A percentile compares a stretch with the other conserved stretches of the same genome.
phyloP scores from a whole-genome alignment of 1,284 basidiomycete species.

The Boletus coffeatus region DNA sequence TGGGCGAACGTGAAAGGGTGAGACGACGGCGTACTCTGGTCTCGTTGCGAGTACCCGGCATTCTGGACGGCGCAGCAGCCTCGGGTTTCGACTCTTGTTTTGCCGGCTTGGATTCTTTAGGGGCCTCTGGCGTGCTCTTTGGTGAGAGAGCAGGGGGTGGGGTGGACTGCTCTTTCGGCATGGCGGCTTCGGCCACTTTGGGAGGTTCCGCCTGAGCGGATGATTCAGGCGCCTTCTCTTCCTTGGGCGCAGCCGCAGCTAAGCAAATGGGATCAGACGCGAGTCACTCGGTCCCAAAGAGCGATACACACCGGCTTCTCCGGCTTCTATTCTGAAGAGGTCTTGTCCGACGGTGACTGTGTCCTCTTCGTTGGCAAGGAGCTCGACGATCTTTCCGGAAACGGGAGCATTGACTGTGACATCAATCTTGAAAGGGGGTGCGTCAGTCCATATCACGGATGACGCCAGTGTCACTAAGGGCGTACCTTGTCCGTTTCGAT shows the following conservation, averaged over 20 bases:
- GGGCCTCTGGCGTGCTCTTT: slow-evolving; percentile 27
- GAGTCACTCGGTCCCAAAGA: neutral
- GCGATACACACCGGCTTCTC: slow-evolving; percentile 54
- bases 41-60: slow-evolving; percentile 69
- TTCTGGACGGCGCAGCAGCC: slow-evolving; percentile 33
- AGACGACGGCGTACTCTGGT: slow-evolving; percentile 58
- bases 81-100: slow-evolving; percentile 37
- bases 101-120: slow-evolving; percentile 35
- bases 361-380: slow-evolving; percentile 88
- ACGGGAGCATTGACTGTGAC: slow-evolving; percentile 94
- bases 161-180: slow-evolving; percentile 48
- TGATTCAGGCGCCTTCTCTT: slow-evolving; percentile 33
- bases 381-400: slow-evolving; percentile 84
- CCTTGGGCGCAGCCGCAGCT: slow-evolving; percentile 45
- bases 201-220: slow-evolving; percentile 30
- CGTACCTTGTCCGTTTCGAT: slow-evolving; percentile 98
- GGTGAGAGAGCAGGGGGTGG: slow-evolving; percentile 40
- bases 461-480: neutral
- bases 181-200: slow-evolving; percentile 33
- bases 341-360: slow-evolving; percentile 94
- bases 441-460: slow-evolving; percentile 5
- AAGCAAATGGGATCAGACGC: slow-evolving; percentile 36
- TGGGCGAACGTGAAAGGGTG: neutral
- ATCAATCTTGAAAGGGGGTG: slow-evolving; percentile 68
- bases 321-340: slow-evolving; percentile 87